Conservation (phyloP, 2,329 filamentous ascomycete genomes). For the Kalaharituber pfeilii region DNA sequence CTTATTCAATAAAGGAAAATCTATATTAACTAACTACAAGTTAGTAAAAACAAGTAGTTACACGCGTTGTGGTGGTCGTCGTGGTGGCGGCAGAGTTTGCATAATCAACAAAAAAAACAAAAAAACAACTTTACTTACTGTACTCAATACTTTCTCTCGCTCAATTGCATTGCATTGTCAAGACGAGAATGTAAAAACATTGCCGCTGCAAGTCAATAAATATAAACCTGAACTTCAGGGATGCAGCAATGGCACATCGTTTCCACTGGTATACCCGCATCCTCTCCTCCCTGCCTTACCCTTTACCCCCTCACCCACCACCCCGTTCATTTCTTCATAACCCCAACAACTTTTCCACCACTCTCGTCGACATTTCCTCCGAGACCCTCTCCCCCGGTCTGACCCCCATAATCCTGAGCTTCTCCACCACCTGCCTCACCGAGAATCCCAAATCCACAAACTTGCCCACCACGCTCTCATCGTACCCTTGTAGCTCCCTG, state of each 20-base stretch:
- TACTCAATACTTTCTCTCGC: slow-evolving; percentile 1
- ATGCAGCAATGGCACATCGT: too few relatives aligned
- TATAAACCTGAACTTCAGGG: background rate
- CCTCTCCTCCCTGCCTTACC: background rate
- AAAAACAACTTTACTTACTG: background rate
- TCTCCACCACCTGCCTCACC: slow-evolving; percentile 12
- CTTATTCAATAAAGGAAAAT: background rate
- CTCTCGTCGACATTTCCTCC: slow-evolving; percentile 29
- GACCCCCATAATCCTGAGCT: slow-evolving; percentile 12
- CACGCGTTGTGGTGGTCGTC: too few relatives aligned
- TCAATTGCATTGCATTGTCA: background rate
- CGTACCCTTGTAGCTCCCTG: slow-evolving; percentile 15
- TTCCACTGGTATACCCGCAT: too few relatives aligned
- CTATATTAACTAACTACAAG: slow-evolving; percentile 3
- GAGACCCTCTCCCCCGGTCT: slow-evolving; percentile 31
- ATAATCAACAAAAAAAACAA: background rate
- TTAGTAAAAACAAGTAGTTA: background rate
- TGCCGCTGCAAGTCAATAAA: too few relatives aligned
- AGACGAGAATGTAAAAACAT: too few relatives aligned
- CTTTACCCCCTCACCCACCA: background rate
- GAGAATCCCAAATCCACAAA: slow-evolving; percentile 18
- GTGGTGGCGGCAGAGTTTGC: too few relatives aligned
- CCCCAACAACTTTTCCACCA: slow-evolving; percentile 39
- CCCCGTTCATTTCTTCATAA: background rate
- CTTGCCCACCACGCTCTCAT: slow-evolving; percentile 10